These are phyloP conservation scores for Chamaenerion angustifolium DNA, from an alignment of 345 rosid species.

Conservation along the genomic window DNA sequence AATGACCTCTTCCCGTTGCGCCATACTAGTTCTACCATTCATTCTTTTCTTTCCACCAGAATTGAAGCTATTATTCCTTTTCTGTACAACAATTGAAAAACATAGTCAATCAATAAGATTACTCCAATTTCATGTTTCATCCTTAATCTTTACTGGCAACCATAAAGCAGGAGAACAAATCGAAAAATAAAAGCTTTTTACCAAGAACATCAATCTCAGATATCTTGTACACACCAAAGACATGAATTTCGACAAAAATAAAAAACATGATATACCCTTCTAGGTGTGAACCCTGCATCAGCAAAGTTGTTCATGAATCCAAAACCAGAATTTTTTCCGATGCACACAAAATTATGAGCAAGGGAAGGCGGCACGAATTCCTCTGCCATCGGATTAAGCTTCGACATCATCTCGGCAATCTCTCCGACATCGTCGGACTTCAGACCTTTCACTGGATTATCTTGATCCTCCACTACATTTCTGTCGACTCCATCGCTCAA, in stretches of 20 bases:
- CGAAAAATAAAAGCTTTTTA: no score
- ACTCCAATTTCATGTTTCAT: no score
- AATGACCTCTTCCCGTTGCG: constrained; percentile 82
- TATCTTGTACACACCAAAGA: no score
- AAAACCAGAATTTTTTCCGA: constrained; percentile 15
- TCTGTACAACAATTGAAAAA: constrained; percentile 9
- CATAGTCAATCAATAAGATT: constrained; percentile 3
- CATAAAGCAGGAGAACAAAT: no score
- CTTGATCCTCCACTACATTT: constrained; percentile 2
- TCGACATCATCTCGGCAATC: constrained; percentile 67
- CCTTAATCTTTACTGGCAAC: no score
- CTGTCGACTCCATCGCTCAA: constrained; percentile 16
- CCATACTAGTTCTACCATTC: constrained; percentile 69
- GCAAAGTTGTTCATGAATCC: constrained; percentile 57
- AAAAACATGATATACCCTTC: constrained; percentile 42
- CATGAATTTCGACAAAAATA: background rate
- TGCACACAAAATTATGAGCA: constrained; percentile 20
- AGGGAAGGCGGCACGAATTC: constrained; percentile 89
- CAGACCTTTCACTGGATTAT: constrained; percentile 2
- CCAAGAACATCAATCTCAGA: no score
- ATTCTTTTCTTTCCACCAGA: constrained; percentile 67
- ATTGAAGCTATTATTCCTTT: constrained; percentile 48
- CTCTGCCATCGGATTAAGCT: constrained; percentile 89
- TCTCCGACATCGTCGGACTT: constrained; percentile 31
- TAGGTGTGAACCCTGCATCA: constrained; percentile 29